Base-by-base conservation (phyloP, 2,329 filamentous ascomycete species). In the Cryphonectria naterciae region DNA sequence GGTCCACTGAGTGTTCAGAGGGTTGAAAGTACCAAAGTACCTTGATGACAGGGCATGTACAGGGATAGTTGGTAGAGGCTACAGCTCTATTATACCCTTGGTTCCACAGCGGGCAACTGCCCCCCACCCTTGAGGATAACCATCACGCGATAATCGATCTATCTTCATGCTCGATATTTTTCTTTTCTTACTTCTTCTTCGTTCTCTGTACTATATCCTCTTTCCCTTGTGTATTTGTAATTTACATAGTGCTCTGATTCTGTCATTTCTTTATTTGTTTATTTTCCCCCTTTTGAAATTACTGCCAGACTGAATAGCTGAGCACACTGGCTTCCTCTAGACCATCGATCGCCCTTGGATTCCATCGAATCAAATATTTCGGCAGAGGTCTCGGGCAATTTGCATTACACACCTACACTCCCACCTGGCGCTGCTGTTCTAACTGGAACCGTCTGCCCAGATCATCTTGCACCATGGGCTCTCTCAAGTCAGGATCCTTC, bases 401-500 rank as follows among this genome's bases (percentile, higher is more conserved):
- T 39, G 8, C 37, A 39, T 10, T 52, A 8, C 56, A 60, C 56
- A 39, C 37, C 37, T 39, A 60, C 56, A 17, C 32, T 37, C 28
- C 10, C 17, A 11, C 28, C 58, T 32, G 35, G 58, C 58, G 22
- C 17, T 61, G 35, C 58, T 22, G 17, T 2, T 49, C 17, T 49
- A 49, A 7, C 43, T 49, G 43, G 43, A 22, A 17, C 17, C 43
- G 43, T 49, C 28, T 39, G 6, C 3, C 15, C 25, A 37, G 28
- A 25, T 43, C 41, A 52, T 32, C 11, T 10, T 67, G 46, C 58
- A 65, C 41, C 49, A 80, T 80, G 77, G 74, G 77, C 11, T 75
- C 78, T 1, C 71, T 73, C 62, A 67, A 54, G 15, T n/a, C 67
- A 13, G 70, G 74, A 4, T 69, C 69, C 4, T 89, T 88, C 77